Base-by-base conservation (phyloP, 2,329 filamentous ascomycete genomes). In the Pezicula radicicola region DNA sequence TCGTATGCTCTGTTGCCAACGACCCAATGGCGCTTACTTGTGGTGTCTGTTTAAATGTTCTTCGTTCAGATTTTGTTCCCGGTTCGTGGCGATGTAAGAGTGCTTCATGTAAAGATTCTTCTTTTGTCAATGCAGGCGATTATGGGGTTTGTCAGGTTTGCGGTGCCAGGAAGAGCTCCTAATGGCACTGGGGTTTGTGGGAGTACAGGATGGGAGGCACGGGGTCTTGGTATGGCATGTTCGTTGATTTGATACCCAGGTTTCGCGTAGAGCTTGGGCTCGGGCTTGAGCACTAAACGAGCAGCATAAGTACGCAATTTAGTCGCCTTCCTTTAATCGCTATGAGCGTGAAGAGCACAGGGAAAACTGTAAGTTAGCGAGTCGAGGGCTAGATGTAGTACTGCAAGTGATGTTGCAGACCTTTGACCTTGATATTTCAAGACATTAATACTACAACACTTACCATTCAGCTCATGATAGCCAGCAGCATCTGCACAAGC, bases 61-160 rank as follows among this genome's bases (percentile, higher is more conserved):
- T 93, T 2, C 75, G 80, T 42, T 69, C 75, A 1, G 63, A 70
- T 0, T 76, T 77, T 46, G 74, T 85, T 42, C 70, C 76, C 0
- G 70, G 74, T 16, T 70, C 79, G n/a, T 93, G 89, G 89, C 70
- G 70, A 45, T 93, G 89, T 64, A 67, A 65, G 41, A 81, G 77
- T 57, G 63, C 66, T 3, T 58, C 70, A 2, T 93, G 89, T 64
- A 69, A 69, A 53, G 75, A 70, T 12, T 80, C 75, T 43, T 54
- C 61, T 18, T 93, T 90, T 65, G 63, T 85, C 48, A 93, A 92
- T 62, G 77, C 85, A 10, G 81, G 78, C 1, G 88, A 92, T 66
- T 83, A 77, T 56, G 85, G 84, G 6, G 66, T 84, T 1, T 93
- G 89, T 65, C 87, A 88, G 3, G 68, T 89, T 5, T 93, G 88